A percentile compares a stretch with the other conserved stretches of the same genome.
Evolutionary conservation across 371 early-diverging fungal genomes (phyloP).

Genomic region (Rhizopus sp.): DNA sequence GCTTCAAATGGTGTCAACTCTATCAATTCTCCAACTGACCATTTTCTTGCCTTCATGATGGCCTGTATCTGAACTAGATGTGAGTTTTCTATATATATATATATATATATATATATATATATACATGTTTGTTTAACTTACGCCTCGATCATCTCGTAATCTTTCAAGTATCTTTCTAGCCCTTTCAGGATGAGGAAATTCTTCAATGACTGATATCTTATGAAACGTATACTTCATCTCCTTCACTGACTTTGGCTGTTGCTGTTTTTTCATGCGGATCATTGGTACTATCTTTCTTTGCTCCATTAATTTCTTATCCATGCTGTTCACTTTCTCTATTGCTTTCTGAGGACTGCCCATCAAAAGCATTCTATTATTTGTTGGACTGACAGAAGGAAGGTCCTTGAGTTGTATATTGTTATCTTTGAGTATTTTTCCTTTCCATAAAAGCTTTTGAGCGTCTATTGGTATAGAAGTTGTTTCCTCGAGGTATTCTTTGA

Average conservation of each 20-base stretch:
- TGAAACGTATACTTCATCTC: conserved; percentile 69
- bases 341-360: conserved; percentile 55
- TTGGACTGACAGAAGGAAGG: conserved; percentile 1
- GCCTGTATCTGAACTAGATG: conserved; percentile 46
- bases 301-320: conserved; percentile 35
- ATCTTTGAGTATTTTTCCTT: conserved; percentile 47
- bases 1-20: conserved; percentile 83
- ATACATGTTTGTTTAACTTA: conserved; percentile 15
- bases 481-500: conserved; percentile 40
- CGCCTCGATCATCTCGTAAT: conserved; percentile 70
- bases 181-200: conserved; percentile 58
- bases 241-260: conserved; percentile 16
- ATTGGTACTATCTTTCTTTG: conserved; percentile 11
- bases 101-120: neutral
- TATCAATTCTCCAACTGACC: conserved; percentile 77
- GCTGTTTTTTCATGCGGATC: conserved; percentile 8
- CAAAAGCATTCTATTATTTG: conserved; percentile 48
- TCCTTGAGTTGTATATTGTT: conserved; percentile 19
- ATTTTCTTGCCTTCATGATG: conserved; percentile 76
- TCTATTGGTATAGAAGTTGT: conserved; percentile 40
- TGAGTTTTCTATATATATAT: neutral
- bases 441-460: conserved; percentile 54
- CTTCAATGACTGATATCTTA: conserved; percentile 60
- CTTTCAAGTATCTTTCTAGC: conserved; percentile 71
- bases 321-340: conserved; percentile 43